Evolutionary conservation across 108 stramenopile species (phyloP), one percentile per base, ranked within the genome.

Genomic region (Cylindrotheca closterium): DNA sequence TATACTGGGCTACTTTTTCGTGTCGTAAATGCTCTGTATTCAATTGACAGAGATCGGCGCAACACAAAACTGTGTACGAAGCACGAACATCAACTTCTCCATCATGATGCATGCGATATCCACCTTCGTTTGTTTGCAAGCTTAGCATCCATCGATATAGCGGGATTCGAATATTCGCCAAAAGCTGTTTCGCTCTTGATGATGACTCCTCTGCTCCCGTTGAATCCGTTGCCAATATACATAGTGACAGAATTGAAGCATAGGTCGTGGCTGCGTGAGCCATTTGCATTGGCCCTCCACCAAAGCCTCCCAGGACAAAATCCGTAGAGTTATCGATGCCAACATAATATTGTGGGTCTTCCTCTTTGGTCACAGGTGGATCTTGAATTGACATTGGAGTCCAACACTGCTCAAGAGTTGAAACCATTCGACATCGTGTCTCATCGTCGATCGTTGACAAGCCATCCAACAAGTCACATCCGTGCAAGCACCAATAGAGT

Each of bases 51-150:
- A 98, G 76, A 21, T 74, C 56, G 21, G 91, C 83, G 47, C 92
- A 75, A 19, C 88, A 76, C 50, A 97, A 34, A 18, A 95, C 71
- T 17, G 93, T 96, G 71, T 98, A 99, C 27, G 93, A 81, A 19
- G 93, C 96, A 17, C 99, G 84, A 5, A 96, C 96, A 72, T 99
- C 99, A 18, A 98, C 84, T 74, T 99, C 99, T 17, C 98, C 97
- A 67, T 96, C 95, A 45, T 92, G 83, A 55, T 98, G 98, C 95
- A 99, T 98, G 12, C 96, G 80, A 73, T 96, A 97, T 59, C 71
- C 54, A 27, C 84, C 58, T 28, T 52, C 19, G 15, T 50, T 34
- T 54, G 56, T 28, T 65, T 83, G 73, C 52, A 93, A 58, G 0
- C 73, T 60, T 1, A 79, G 29, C 70, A 84, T 85, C 85, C 87